phyloP scores from a whole-genome alignment of 306 rosid genomes.

The Cucumis hystrix region DNA sequence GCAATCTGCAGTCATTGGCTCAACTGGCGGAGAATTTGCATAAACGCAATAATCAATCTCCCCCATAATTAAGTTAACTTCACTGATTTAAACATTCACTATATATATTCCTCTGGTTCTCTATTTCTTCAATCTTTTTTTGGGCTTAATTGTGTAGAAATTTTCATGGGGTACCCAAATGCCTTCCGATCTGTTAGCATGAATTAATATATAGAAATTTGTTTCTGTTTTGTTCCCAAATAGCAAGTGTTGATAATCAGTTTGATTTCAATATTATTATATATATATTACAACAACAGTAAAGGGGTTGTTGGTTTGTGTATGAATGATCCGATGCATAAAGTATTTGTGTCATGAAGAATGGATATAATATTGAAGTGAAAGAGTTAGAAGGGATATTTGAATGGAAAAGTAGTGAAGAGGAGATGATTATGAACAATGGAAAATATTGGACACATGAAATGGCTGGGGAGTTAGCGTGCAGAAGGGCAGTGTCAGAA shows the following conservation, averaged over 20 bases:
- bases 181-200: background rate
- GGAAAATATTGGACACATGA: background rate
- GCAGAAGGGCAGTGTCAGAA: background rate
- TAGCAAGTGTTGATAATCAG: background rate
- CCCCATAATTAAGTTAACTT: background rate
- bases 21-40: slow-evolving; percentile 49
- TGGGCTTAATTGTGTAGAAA: background rate
- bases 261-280: background rate
- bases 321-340: too few relatives aligned
- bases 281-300: too few relatives aligned
- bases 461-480: background rate
- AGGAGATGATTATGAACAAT: background rate
- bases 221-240: background rate
- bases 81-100: background rate
- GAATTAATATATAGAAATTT: background rate
- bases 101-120: background rate
- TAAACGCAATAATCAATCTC: slow-evolving; percentile 10
- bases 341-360: too few relatives aligned
- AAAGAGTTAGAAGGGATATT: too few relatives aligned
- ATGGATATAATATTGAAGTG: too few relatives aligned
- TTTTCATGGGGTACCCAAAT: background rate
- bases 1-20: slow-evolving; percentile 87
- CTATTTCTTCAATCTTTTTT: background rate
- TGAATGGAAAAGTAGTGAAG: too few relatives aligned
- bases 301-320: too few relatives aligned